Percentiles rank a stretch among this genome's conserved stretches.
Evolutionary conservation across 768 basidiomycete species (phyloP).

Genomic region (Coprinopsis strossmayeri): DNA sequence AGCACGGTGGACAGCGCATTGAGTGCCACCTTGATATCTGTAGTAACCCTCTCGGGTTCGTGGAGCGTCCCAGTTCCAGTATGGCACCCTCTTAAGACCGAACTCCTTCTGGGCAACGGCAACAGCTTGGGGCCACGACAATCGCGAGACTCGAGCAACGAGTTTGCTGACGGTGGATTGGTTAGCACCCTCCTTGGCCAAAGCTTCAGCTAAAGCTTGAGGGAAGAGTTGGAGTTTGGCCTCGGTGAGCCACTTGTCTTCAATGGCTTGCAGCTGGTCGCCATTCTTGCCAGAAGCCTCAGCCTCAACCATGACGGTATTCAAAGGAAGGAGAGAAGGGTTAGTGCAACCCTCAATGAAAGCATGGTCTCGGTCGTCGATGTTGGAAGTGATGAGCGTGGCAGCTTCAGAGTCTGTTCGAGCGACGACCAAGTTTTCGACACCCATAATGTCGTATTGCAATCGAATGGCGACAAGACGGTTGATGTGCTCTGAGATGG

Average conservation of each 20-base stretch:
- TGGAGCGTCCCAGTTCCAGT: conserved; percentile 94
- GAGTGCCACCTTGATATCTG: conserved; percentile 94
- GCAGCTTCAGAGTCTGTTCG: conserved; percentile 98
- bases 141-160: conserved; percentile 52
- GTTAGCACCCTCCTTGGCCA: conserved; percentile 50
- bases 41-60: conserved; percentile 95
- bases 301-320: conserved; percentile 76
- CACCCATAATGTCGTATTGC: conserved; percentile 98
- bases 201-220: conserved; percentile 60
- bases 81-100: conserved; percentile 65
- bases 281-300: conserved; percentile 78
- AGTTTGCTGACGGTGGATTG: conserved; percentile 53
- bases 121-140: conserved; percentile 64
- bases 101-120: conserved; percentile 75
- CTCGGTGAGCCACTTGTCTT: conserved; percentile 79
- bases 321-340: conserved; percentile 59
- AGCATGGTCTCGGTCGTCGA: conserved; percentile 94
- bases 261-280: conserved; percentile 74
- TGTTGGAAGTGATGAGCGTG: conserved; percentile 92
- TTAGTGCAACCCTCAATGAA: conserved; percentile 96
- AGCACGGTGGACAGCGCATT: conserved; percentile 88
- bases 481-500: conserved; percentile 97
- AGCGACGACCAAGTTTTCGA: conserved; percentile 88
- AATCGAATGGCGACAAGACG: conserved; percentile 94
- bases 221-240: conserved; percentile 81